Evolutionary conservation across 192 early-diverging fungal genomes (phyloP).

Genomic region (Anaeromyces robustus): DNA sequence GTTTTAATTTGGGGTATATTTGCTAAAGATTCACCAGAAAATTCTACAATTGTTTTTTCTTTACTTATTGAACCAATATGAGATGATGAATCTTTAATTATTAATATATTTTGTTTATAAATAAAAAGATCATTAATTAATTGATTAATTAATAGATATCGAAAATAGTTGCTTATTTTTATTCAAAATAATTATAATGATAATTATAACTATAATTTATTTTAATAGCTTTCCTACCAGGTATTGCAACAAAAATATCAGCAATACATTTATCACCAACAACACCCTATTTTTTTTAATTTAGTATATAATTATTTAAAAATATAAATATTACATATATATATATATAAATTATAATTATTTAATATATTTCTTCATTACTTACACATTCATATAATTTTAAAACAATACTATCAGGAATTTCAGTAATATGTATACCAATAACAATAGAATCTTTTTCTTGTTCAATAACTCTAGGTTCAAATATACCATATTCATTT

Average conservation of each 20-base stretch:
- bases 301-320: background rate
- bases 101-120: too few species aligned
- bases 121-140: too few species aligned
- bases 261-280: constrained; percentile 11
- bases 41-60: background rate
- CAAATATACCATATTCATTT: background rate
- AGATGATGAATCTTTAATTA: background rate
- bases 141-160: too few species aligned
- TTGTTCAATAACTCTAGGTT: background rate
- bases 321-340: too few species aligned
- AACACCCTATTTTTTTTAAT: background rate
- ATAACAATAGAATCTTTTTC: constrained; percentile 8
- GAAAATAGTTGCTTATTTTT: too few species aligned
- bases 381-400: constrained; percentile 26
- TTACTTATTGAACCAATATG: background rate
- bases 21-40: background rate
- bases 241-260: constrained; percentile 22
- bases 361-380: background rate
- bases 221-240: too few species aligned
- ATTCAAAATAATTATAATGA: too few species aligned
- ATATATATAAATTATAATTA: too few species aligned
- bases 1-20: background rate
- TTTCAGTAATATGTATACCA: constrained; percentile 18
- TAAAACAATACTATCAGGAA: constrained; percentile 18
- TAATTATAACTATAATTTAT: too few species aligned